These are phyloP conservation scores for Cutaneotrichosporon daszewskae DNA, from an alignment of 1,284 basidiomycete genomes.

Conservation along the genomic window DNA sequence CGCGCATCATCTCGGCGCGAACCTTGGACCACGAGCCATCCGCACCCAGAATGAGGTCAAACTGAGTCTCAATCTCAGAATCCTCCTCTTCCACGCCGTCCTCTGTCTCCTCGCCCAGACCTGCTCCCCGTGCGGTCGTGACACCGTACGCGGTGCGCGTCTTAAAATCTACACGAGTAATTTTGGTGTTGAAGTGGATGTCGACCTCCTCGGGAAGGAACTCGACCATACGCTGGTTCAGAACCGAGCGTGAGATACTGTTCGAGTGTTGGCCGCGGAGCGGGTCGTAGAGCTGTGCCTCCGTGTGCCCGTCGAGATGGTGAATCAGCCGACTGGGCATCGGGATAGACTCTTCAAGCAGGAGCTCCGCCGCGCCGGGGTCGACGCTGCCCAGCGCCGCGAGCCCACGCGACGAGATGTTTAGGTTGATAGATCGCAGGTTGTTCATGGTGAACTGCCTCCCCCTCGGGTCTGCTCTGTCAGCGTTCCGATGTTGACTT, in stretches of 20 bases:
- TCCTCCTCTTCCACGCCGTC: slow-evolving; percentile 5
- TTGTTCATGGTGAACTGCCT: slow-evolving; percentile 35
- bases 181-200: slow-evolving; percentile 74
- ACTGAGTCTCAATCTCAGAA: slow-evolving; percentile 48
- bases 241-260: slow-evolving; percentile 79
- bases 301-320: slow-evolving; percentile 59
- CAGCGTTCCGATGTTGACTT: background rate
- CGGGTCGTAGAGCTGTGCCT: slow-evolving; percentile 81
- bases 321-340: slow-evolving; percentile 98
- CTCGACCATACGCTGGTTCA: slow-evolving; percentile 77
- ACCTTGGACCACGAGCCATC: slow-evolving; percentile 85
- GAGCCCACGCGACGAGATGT: slow-evolving; percentile 88
- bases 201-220: slow-evolving; percentile 58
- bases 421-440: slow-evolving; percentile 86
- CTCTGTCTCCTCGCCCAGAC: slow-evolving; percentile 11
- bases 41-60: slow-evolving; percentile 80
- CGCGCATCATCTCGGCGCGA: slow-evolving; percentile 80
- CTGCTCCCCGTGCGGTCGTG: slow-evolving; percentile 1
- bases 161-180: slow-evolving; percentile 70
- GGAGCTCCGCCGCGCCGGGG: slow-evolving; percentile 63
- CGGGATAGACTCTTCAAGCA: slow-evolving; percentile 76
- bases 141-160: slow-evolving; percentile 37
- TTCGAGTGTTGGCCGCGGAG: slow-evolving; percentile 82
- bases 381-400: slow-evolving; percentile 77
- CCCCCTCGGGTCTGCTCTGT: slow-evolving; percentile 37